Conservation (phyloP, 352 stramenopile genomes). For the Phytophthora pinifolia region DNA sequence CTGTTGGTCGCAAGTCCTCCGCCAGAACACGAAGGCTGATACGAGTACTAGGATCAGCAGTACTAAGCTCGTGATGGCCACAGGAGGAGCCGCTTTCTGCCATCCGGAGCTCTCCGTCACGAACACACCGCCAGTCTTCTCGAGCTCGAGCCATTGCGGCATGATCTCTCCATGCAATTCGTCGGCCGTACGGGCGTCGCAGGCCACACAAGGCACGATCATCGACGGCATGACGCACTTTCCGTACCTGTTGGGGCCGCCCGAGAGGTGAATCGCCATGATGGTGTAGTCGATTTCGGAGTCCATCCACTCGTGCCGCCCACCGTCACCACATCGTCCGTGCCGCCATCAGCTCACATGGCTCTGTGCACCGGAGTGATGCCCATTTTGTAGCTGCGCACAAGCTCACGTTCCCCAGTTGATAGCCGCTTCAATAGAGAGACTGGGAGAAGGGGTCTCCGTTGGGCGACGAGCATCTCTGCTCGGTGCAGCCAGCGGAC, state of each 20-base stretch:
- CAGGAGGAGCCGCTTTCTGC: conserved; percentile 22
- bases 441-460: conserved; percentile 40
- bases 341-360: conserved; percentile 51
- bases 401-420: conserved; percentile 36
- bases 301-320: conserved; percentile 38
- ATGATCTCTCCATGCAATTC: conserved; percentile 31
- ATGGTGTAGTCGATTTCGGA: conserved; percentile 23
- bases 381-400: conserved; percentile 30
- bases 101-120: conserved; percentile 16
- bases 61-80: conserved; percentile 19
- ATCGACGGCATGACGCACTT: conserved; percentile 47
- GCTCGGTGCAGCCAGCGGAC: conserved; percentile 32
- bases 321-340: conserved; percentile 37
- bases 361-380: conserved; percentile 35
- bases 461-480: conserved; percentile 36
- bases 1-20: conserved; percentile 7
- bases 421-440: conserved; percentile 31
- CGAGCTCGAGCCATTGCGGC: conserved; percentile 39
- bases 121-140: conserved; percentile 11
- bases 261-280: conserved; percentile 42
- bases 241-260: conserved; percentile 41
- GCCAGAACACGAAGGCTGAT: conserved; percentile 19
- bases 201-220: conserved; percentile 41
- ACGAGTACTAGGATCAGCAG: conserved; percentile 16
- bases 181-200: conserved; percentile 12